Evolutionary conservation across 176 grass and related monocot species (phyloP), one percentile per base, ranked within the genome.

Genomic region (Carex scoparia): DNA sequence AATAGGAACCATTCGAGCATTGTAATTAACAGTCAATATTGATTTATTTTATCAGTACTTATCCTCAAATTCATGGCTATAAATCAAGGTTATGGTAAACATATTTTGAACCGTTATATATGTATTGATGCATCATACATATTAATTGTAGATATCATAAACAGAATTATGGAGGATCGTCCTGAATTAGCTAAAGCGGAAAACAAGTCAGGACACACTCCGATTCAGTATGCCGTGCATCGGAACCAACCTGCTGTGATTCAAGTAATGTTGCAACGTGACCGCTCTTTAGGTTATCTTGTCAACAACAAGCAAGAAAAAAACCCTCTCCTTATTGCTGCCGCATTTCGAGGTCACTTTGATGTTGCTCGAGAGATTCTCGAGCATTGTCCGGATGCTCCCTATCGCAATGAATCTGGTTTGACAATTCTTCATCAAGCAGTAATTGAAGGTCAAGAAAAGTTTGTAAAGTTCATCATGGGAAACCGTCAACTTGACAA

Each of bases 361-460:
- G 32, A 35, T 0, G 51, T 64, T 80, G 74, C 83, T 23, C 9
- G 0, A 6, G 63, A 73, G 62, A 73, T 88, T 35, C 70, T 88
- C 2, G 4, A 9, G 0, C 49, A 54, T 31, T 88, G 82, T 51
- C 82, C 73, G n/a, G 87, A 88, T 88, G n/a, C 51, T 19, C 87
- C 87, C 0, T 85, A 51, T 1, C 80, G 12, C 9, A 4, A 19
- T 0, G 0, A 12, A 14, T 2, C 0, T n/a, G 81, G 87, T 4
- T 72, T 2, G 53, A 88, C 72, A 48, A 79, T 75, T 37, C 83
- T 88, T 55, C 87, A 85, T 58, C 3, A 4, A 44, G 70, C 87
- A 31, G 14, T 74, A 18, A 1, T 8, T 1, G 5, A 0, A 15
- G 82, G 16, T 7, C 83, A 88, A 0, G 13, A 6, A 16, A 4